Evolutionary conservation across 2,329 filamentous ascomycete genomes (phyloP).

Genomic region (Geosmithia morbida): DNA sequence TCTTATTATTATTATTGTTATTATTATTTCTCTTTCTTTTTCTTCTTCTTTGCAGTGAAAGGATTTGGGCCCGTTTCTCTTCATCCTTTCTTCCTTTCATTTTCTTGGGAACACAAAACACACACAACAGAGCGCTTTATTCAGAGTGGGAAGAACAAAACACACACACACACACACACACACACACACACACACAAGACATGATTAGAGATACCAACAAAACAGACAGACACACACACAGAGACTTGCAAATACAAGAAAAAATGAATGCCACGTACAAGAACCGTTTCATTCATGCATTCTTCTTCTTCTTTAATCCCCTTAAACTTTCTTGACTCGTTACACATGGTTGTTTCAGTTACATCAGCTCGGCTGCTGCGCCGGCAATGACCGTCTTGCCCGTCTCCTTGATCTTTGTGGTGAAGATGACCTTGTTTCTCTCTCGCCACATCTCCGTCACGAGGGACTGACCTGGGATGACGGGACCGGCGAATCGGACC

Average conservation of each 20-base stretch:
- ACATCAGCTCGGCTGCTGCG: constrained; percentile 61
- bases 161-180: no score
- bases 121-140: no score
- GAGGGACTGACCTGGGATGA: constrained; percentile 78
- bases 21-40: no score
- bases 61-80: no score
- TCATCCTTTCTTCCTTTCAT: no score
- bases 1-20: no score
- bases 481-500: constrained; percentile 76
- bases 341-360: neutral
- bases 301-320: no score
- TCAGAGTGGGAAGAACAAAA: neutral
- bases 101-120: no score
- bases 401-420: constrained; percentile 82
- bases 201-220: neutral
- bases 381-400: constrained; percentile 77
- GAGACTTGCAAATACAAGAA: neutral
- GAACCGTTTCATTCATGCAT: constrained; percentile 1
- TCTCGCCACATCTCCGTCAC: constrained; percentile 94
- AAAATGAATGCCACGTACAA: neutral
- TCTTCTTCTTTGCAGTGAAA: neutral
- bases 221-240: neutral
- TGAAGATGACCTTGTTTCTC: constrained; percentile 64
- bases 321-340: no score
- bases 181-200: neutral